These are phyloP conservation scores for Scheffersomyces parashehatae DNA, from an alignment of 1,139 yeast species.

Conservation along the genomic window DNA sequence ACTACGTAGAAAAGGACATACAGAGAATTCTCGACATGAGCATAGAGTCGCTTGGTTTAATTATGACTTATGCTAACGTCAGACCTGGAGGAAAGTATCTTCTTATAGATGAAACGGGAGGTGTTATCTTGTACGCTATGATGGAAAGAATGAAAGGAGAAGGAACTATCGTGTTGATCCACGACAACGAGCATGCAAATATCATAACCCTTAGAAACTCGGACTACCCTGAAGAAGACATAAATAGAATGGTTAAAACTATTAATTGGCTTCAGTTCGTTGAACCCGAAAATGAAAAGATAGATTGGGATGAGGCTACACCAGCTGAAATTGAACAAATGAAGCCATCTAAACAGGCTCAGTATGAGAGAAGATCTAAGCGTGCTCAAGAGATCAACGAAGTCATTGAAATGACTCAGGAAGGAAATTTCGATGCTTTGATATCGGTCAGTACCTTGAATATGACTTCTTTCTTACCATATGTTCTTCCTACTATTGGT, in stretches of 20 bases:
- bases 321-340: constrained; percentile 55
- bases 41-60: constrained; percentile 75
- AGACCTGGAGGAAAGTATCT: constrained; percentile 88
- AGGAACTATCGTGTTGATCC: constrained; percentile 76
- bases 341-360: constrained; percentile 62
- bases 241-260: constrained; percentile 60
- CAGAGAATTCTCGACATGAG: constrained; percentile 78
- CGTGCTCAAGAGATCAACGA: constrained; percentile 57
- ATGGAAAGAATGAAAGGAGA: constrained; percentile 86
- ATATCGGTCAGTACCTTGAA: constrained; percentile 73
- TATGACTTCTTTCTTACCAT: constrained; percentile 63
- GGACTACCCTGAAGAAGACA: constrained; percentile 55
- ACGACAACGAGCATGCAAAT: constrained; percentile 93
- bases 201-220: constrained; percentile 68
- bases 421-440: constrained; percentile 72
- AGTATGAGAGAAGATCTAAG: constrained; percentile 65
- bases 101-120: constrained; percentile 90
- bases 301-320: constrained; percentile 50
- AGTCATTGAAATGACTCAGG: constrained; percentile 50
- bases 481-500: constrained; percentile 63
- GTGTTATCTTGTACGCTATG: constrained; percentile 77
- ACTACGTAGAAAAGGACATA: constrained; percentile 71
- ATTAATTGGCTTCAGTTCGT: constrained; percentile 78
- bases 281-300: constrained; percentile 68
- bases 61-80: constrained; percentile 76